Evolutionary conservation across 1,284 basidiomycete genomes (phyloP), one percentile per base, ranked within the genome.

Genomic region (Cutaneotrichosporon daszewskae): DNA sequence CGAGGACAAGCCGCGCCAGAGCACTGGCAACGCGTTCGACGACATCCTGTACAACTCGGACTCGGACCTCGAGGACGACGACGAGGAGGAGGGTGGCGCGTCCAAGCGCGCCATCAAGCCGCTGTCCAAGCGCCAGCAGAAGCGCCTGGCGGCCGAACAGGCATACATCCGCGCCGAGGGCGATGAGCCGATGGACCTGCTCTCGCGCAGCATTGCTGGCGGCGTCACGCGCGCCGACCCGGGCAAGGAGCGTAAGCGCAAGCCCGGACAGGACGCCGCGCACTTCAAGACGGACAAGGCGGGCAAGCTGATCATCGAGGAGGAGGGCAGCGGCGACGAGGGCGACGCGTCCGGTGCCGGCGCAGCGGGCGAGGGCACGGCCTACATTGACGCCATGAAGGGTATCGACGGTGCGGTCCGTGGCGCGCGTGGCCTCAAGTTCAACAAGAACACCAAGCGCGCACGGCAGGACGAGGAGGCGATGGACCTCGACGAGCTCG

Each of bases 361-460:
- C n/a, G 76, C 75, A 28, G 79, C 82, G 26, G 77, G 83, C 4
- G 84, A 76, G 32, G 88, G 85, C n/a, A 77, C 74, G 11, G 91
- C 90, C 1, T 98, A 94, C 70, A 79, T 80, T 44, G 87, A 94
- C 66, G 80, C 77, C 42, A 83, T 83, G 10, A 85, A 86, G 5
- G 52, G 58, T 26, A 81, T 82, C 22, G 94, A 97, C 62, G 95
- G 94, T 6, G 88, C 90, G 71, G 83, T 80, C 1, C 81, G 89
- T 24, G 87, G 87, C 26, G 76, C 82, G 2, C 82, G 82, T 49
- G 95, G 95, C 16, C 74, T 97, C 64, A 94, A 90, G 72, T 95
- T 97, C 74, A 89, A 96, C 75, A 97, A 97, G 73, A 87, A 96
- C 63, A 94, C 87, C 20, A 94, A 92, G 72, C 87, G 90, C 61